Conservation (phyloP, 768 basidiomycete species). For the Suillus spraguei region DNA sequence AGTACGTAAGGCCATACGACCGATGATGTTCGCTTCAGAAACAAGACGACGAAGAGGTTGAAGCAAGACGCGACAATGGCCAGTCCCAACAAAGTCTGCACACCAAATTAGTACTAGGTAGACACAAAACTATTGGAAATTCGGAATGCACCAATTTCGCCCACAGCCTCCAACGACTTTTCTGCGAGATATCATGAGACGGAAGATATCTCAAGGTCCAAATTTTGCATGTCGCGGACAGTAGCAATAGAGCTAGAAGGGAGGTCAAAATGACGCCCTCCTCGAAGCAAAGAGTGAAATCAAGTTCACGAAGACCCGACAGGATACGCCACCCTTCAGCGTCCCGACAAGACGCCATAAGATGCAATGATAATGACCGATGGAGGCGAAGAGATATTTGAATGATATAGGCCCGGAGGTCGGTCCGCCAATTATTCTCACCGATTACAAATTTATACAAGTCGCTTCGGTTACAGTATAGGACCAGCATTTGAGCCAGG, state of each 20-base stretch:
- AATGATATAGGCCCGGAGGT: no score
- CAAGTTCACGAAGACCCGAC: conserved; percentile 65
- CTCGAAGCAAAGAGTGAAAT: conserved; percentile 81
- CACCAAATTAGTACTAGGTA: background rate
- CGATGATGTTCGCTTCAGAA: conserved; percentile 37
- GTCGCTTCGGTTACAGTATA: no score
- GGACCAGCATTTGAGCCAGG: no score
- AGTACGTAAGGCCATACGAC: conserved; percentile 56
- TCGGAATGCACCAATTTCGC: conserved; percentile 64
- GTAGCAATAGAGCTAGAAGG: conserved; percentile 48
- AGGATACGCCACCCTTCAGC: conserved; percentile 66
- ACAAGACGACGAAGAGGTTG: conserved; percentile 43
- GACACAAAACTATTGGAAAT: background rate
- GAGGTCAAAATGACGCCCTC: conserved; percentile 65
- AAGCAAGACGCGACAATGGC: conserved; percentile 50
- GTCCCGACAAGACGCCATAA: conserved; percentile 53
- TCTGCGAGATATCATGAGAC: conserved; percentile 39
- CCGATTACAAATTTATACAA: no score
- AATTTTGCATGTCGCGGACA: conserved; percentile 44
- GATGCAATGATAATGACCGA: background rate
- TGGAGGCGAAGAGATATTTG: background rate
- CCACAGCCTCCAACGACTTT: conserved; percentile 53
- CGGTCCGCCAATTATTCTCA: no score
- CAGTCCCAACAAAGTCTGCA: conserved; percentile 49
- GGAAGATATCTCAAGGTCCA: conserved; percentile 29